phyloP scores from a whole-genome alignment of 805 yeast species.

The Jamesozyma spencerorum region DNA sequence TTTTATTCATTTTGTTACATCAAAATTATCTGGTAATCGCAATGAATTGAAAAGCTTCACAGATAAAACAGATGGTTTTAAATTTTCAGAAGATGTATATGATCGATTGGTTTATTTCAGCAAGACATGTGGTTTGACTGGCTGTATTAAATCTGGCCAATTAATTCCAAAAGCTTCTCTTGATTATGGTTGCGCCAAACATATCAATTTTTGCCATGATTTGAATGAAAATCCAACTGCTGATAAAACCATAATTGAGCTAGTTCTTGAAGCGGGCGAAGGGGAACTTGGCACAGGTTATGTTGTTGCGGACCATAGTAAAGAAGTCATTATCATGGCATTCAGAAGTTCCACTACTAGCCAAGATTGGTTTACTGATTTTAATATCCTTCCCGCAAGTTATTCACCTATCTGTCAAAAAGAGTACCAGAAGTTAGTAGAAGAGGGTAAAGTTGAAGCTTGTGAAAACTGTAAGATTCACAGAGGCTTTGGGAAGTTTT shows the following conservation, averaged over 20 bases:
- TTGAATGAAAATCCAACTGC: slow-evolving; percentile 20
- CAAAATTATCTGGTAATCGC: neutral
- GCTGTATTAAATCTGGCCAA: slow-evolving; percentile 26
- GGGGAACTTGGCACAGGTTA: slow-evolving; percentile 47
- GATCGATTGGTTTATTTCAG: slow-evolving; percentile 27
- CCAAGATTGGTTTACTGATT: slow-evolving; percentile 56
- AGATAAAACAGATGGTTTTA: neutral
- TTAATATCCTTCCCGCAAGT: slow-evolving; percentile 37
- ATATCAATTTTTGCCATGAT: slow-evolving; percentile 26
- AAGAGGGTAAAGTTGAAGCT: slow-evolving; percentile 14
- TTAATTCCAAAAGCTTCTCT: slow-evolving; percentile 20
- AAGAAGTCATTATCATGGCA: slow-evolving; percentile 37
- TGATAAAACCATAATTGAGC: slow-evolving; percentile 29
- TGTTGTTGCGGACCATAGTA: slow-evolving; percentile 40
- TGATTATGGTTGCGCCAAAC: slow-evolving; percentile 27
- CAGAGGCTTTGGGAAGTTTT: slow-evolving; percentile 49
- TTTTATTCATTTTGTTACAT: neutral
- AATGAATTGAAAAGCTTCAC: neutral
- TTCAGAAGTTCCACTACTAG: slow-evolving; percentile 58
- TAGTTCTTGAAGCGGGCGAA: slow-evolving; percentile 35
- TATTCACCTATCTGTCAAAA: slow-evolving; percentile 38
- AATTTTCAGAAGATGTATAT: slow-evolving; percentile 11
- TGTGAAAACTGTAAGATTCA: slow-evolving; percentile 55
- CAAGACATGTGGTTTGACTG: slow-evolving; percentile 29
- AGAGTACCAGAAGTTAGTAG: slow-evolving; percentile 16